Conservation (phyloP, 495 filamentous ascomycete species). For the Letharia columbiana region DNA sequence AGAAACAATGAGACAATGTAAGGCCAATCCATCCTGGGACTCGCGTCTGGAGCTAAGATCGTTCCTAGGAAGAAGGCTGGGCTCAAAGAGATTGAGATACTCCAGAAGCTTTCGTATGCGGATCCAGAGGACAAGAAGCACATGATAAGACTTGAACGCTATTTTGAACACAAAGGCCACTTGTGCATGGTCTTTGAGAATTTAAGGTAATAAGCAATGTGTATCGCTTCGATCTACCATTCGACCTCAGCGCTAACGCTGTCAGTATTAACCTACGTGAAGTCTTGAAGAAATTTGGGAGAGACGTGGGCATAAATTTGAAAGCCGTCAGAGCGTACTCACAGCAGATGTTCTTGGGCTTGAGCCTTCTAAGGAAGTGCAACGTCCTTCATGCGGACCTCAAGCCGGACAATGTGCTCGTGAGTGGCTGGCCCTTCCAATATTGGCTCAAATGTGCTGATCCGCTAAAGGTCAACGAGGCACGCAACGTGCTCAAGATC, state of each 20-base stretch:
- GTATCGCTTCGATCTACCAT: not conserved
- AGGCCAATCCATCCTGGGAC: slow-evolving; percentile 15
- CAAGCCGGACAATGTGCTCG: slow-evolving; percentile 94
- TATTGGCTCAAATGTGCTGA: slow-evolving; percentile 25
- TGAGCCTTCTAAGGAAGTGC: slow-evolving; percentile 78
- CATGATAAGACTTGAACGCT: slow-evolving; percentile 73
- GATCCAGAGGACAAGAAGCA: slow-evolving; percentile 92
- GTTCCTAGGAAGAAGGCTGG: slow-evolving; percentile 63
- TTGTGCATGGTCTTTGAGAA: slow-evolving; percentile 97
- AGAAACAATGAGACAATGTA: slow-evolving; percentile 87
- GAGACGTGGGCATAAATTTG: slow-evolving; percentile 82
- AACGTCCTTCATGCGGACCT: slow-evolving; percentile 92
- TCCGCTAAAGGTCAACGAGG: slow-evolving; percentile 59
- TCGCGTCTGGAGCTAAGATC: slow-evolving; percentile 22
- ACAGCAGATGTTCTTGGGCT: slow-evolving; percentile 84
- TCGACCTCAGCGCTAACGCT: slow-evolving; percentile 8
- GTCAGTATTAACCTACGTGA: slow-evolving; percentile 79
- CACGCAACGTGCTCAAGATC: slow-evolving; percentile 77
- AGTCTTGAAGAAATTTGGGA: slow-evolving; percentile 94
- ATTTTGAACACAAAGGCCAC: slow-evolving; percentile 91
- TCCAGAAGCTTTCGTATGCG: slow-evolving; percentile 69
- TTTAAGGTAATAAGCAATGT: slow-evolving; percentile 39
- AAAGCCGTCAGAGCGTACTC: slow-evolving; percentile 80
- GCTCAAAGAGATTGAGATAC: slow-evolving; percentile 87
- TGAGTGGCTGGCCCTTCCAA: slow-evolving; percentile 25